phyloP scores from a whole-genome alignment of 2,329 filamentous ascomycete genomes.

The Truncatella angustata region DNA sequence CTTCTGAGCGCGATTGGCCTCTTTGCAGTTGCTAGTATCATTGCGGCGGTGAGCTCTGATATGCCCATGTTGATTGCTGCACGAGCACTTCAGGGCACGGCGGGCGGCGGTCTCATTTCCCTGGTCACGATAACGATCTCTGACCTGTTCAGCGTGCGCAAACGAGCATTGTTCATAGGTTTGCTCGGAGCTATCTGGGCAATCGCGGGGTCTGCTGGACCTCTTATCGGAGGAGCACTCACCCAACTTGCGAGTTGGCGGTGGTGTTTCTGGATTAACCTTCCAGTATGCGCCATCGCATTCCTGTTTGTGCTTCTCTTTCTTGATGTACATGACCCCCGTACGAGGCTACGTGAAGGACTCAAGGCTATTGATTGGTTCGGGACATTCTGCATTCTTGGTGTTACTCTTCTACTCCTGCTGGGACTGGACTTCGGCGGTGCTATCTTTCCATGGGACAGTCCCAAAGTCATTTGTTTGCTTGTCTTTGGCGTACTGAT shows the following conservation, averaged over 20 bases:
- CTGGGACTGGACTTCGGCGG: conserved; percentile 41
- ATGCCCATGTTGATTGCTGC: conserved; percentile 36
- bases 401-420: conserved; percentile 32
- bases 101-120: conserved; percentile 33
- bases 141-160: conserved; percentile 34
- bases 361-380: conserved; percentile 47
- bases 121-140: conserved; percentile 35
- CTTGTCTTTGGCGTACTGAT: conserved; percentile 38
- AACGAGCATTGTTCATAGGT: conserved; percentile 19
- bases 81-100: conserved; percentile 32
- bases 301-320: conserved; percentile 23
- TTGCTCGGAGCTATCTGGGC: conserved; percentile 52
- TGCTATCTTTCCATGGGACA: conserved; percentile 34
- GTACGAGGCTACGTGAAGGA: conserved; percentile 41
- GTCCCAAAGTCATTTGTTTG: conserved; percentile 31
- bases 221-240: conserved; percentile 21
- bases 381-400: conserved; percentile 35
- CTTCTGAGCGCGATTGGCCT: conserved; percentile 30
- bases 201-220: conserved; percentile 18
- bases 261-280: conserved; percentile 25
- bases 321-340: conserved; percentile 35
- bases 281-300: conserved; percentile 18
- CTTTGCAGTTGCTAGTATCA: conserved; percentile 35
- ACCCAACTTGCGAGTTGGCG: conserved; percentile 19
- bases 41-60: conserved; percentile 31